Percentiles rank a stretch among this genome's conserved stretches.
Conservation (phyloP, 2,329 filamentous ascomycete species). For the Catunica adiposa region DNA sequence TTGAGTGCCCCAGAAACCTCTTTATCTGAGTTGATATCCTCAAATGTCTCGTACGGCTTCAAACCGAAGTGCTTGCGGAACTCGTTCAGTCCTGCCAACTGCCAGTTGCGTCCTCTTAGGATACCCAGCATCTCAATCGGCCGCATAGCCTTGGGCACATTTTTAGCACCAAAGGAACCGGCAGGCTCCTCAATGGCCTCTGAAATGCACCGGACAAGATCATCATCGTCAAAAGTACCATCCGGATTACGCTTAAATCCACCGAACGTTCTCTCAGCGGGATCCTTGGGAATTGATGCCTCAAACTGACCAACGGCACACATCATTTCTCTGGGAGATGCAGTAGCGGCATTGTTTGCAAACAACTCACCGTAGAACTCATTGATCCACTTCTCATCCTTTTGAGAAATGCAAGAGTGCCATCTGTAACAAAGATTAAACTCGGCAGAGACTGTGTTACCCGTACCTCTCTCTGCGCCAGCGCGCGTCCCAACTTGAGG, state of each 20-base stretch:
- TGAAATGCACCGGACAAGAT: constrained; percentile 53
- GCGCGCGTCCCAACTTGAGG: constrained; percentile 34
- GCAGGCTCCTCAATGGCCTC: constrained; percentile 62
- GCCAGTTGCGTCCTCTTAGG: constrained; percentile 59
- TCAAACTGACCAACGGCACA: constrained; percentile 48
- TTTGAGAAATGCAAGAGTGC: constrained; percentile 62
- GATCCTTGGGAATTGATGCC: constrained; percentile 43
- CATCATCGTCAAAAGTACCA: constrained; percentile 59
- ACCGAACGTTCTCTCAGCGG: constrained; percentile 50
- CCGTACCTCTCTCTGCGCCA: constrained; percentile 52
- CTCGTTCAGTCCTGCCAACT: constrained; percentile 64
- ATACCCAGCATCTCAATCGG: constrained; percentile 70
- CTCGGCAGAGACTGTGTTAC: constrained; percentile 72
- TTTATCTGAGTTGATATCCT: constrained; percentile 69
- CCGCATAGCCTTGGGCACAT: constrained; percentile 57
- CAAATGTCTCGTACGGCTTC: constrained; percentile 58
- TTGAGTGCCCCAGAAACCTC: constrained; percentile 48
- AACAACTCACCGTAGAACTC: constrained; percentile 36
- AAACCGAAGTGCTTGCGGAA: constrained; percentile 71
- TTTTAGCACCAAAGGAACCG: constrained; percentile 54
- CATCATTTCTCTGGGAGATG: constrained; percentile 45
- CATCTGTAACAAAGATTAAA: constrained; percentile 82
- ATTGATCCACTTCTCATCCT: constrained; percentile 68
- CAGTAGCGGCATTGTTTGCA: constrained; percentile 15
- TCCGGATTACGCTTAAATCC: constrained; percentile 46